A percentile compares a stretch with the other conserved stretches of the same genome.
phyloP scores from a whole-genome alignment of 495 filamentous ascomycete species.

The Usnea hakonensis region DNA sequence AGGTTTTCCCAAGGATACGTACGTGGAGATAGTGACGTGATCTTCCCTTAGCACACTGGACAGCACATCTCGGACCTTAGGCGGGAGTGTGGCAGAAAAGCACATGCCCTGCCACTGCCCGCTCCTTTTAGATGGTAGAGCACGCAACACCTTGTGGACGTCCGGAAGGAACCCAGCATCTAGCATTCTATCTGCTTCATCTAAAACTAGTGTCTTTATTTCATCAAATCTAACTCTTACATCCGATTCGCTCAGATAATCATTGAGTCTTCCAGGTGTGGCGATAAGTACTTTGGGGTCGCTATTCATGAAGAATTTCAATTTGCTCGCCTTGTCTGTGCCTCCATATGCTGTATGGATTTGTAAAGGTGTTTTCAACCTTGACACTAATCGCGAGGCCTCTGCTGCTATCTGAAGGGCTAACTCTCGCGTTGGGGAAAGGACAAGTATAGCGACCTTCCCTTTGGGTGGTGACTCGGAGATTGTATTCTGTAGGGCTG shows the following conservation, averaged over 20 bases:
- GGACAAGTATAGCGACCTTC: slow-evolving; percentile 53
- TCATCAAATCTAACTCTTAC: slow-evolving; percentile 38
- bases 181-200: slow-evolving; percentile 63
- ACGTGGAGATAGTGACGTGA: slow-evolving; percentile 54
- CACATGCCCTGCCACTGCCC: slow-evolving; percentile 60
- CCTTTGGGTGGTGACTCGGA: slow-evolving; percentile 29
- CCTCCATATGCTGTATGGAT: slow-evolving; percentile 50
- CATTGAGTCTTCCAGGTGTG: slow-evolving; percentile 56
- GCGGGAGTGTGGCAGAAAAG: slow-evolving; percentile 61
- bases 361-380: slow-evolving; percentile 33
- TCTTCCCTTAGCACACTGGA: slow-evolving; percentile 46
- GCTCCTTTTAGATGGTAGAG: slow-evolving; percentile 47
- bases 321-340: slow-evolving; percentile 40
- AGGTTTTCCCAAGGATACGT: not conserved
- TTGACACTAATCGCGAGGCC: slow-evolving; percentile 43
- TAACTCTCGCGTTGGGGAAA: slow-evolving; percentile 59
- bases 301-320: slow-evolving; percentile 41
- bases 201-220: slow-evolving; percentile 53
- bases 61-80: slow-evolving; percentile 54
- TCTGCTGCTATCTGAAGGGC: slow-evolving; percentile 60
- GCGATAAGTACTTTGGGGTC: slow-evolving; percentile 50
- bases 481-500: slow-evolving; percentile 62
- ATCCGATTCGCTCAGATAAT: slow-evolving; percentile 46
- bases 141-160: slow-evolving; percentile 49
- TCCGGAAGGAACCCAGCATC: slow-evolving; percentile 49